phyloP scores from a whole-genome alignment of 2,329 filamentous ascomycete genomes.

The Phyllosticta capitalensis region DNA sequence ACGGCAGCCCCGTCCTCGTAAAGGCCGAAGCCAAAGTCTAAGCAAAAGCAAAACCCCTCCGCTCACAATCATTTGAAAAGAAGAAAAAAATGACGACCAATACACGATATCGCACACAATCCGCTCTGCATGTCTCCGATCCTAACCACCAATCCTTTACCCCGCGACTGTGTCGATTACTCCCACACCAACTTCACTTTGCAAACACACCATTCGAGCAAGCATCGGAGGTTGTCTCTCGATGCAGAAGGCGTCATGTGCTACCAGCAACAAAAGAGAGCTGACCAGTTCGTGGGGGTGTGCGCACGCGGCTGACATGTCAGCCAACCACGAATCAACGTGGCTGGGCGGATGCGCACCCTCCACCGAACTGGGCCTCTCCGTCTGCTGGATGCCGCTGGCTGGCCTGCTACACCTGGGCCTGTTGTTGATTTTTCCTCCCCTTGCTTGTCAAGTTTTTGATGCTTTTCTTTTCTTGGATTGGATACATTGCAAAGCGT shows the following conservation, averaged over 20 bases:
- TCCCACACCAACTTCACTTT: neutral
- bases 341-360: neutral
- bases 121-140: constrained; percentile 8
- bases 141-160: neutral
- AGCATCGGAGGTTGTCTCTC: neutral
- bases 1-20: constrained; percentile 22
- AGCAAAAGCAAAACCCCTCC: constrained; percentile 10
- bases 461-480: constrained; percentile 21
- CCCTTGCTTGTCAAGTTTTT: constrained; percentile 27
- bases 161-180: neutral
- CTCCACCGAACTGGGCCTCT: too few species aligned
- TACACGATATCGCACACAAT: constrained; percentile 1
- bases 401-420: too few species aligned
- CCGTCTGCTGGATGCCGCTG: too few species aligned
- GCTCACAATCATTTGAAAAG: constrained; percentile 8
- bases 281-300: neutral
- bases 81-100: neutral
- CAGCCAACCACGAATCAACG: neutral
- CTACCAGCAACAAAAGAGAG: neutral
- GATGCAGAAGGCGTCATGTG: neutral
- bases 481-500: constrained; percentile 21
- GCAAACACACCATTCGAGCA: neutral
- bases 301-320: neutral
- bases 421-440: too few species aligned
- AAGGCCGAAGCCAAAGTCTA: constrained; percentile 23